These are phyloP conservation scores for Fusarium bactridioides DNA, from an alignment of 2,329 filamentous ascomycete species.

Conservation along the genomic window DNA sequence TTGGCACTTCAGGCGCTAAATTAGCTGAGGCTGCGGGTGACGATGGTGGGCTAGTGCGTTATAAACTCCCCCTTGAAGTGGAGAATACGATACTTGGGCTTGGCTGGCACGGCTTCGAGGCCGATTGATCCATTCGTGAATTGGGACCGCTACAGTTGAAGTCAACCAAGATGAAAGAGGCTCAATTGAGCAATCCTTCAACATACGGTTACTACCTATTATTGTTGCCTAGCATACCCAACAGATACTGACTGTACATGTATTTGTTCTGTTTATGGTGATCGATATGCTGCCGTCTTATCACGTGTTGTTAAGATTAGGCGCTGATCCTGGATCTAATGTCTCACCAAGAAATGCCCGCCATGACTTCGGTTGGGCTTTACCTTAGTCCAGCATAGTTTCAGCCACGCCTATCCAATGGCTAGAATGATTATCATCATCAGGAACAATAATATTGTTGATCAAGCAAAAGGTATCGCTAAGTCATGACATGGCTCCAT, in stretches of 20 bases:
- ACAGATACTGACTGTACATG: background rate
- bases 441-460: background rate
- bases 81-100: constrained; percentile 9
- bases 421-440: background rate
- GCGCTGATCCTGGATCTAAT: constrained; percentile 4
- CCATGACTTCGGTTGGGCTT: constrained; percentile 5
- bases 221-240: background rate
- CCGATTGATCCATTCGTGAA: constrained; percentile 25
- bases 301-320: background rate
- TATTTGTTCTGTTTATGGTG: background rate
- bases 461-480: constrained; percentile 15
- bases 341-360: constrained; percentile 23
- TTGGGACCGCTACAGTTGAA: background rate
- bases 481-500: background rate
- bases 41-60: background rate
- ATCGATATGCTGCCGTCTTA: background rate
- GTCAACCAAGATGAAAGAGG: background rate
- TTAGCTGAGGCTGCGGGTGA: constrained; percentile 19
- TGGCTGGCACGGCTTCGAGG: constrained; percentile 21
- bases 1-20: constrained; percentile 19
- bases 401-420: constrained; percentile 1
- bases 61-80: constrained; percentile 25
- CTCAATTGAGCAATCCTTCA: background rate
- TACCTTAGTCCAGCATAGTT: constrained; percentile 1
- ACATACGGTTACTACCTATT: background rate